Percentiles rank a stretch among this genome's conserved stretches.
These are phyloP conservation scores for Colletotrichum incanum DNA, from an alignment of 2,329 filamentous ascomycete genomes.

Conservation along the genomic window DNA sequence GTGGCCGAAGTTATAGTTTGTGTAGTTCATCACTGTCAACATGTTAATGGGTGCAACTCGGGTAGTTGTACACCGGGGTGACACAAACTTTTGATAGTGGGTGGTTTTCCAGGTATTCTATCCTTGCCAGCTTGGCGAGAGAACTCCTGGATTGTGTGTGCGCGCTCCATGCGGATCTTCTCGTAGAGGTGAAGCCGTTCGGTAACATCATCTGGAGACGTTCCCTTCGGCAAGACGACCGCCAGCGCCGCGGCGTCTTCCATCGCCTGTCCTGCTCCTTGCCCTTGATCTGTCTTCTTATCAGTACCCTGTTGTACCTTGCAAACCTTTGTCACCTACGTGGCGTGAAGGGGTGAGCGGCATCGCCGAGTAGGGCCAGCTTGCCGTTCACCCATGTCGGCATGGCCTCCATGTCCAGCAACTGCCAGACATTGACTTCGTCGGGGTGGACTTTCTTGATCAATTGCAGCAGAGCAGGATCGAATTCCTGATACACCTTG, in stretches of 20 bases:
- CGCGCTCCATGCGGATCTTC: conserved; percentile 70
- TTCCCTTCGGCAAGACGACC: conserved; percentile 67
- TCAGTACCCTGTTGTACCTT: not conserved
- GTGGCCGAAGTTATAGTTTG: conserved; percentile 69
- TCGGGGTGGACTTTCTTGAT: conserved; percentile 60
- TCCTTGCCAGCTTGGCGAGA: conserved; percentile 69
- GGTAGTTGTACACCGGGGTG: not conserved
- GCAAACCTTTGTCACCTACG: conserved; percentile 54
- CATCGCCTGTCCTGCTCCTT: conserved; percentile 75
- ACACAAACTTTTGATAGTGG: conserved; percentile 26
- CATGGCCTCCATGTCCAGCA: conserved; percentile 75
- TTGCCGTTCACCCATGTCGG: conserved; percentile 68
- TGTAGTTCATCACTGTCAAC: conserved; percentile 56
- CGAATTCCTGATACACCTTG: conserved; percentile 60
- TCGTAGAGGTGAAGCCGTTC: conserved; percentile 73
- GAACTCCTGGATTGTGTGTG: conserved; percentile 70
- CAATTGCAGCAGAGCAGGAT: conserved; percentile 56
- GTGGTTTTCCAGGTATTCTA: conserved; percentile 25
- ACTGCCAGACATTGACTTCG: conserved; percentile 69
- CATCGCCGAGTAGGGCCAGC: conserved; percentile 75
- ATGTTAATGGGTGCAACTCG: not conserved
- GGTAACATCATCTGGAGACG: conserved; percentile 61
- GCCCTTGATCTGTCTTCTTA: conserved; percentile 61
- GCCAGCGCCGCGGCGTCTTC: conserved; percentile 76
- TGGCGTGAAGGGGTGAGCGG: conserved; percentile 78